Evolutionary conservation across 2,329 filamentous ascomycete species (phyloP), one percentile per base, ranked within the genome.

Genomic region (Colletotrichum tabaci): DNA sequence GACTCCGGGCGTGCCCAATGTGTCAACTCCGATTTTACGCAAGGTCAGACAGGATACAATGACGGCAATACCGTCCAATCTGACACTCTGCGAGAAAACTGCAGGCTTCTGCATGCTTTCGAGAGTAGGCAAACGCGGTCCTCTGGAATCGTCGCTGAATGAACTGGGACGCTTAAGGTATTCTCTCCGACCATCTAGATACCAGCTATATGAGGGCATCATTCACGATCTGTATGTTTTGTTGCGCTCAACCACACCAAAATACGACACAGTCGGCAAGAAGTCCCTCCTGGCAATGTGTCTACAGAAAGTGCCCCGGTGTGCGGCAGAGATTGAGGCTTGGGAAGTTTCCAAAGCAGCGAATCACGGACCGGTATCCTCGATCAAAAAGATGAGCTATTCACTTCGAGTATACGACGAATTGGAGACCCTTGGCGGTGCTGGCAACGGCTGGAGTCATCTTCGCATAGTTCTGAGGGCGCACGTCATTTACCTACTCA

Each of bases 281-380:
- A 83, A 79, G 35, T 86, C 86, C 5, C 79, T 89, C 12, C 71
- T 88, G 21, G 82, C 83, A 23, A 85, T 87, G 82, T 87, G 86
- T 67, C 79, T 89, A 7, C 80, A 83, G 63, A 83, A 82, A 71
- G 79, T 89, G 16, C 87, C 87, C 1, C 79, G 80, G 18, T 87
- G 85, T 73, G 84, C 88, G 42, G 76, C 79, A 1, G 80, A 82
- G 42, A 82, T 87, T n/a, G 84, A 88, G 67, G 77, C 77, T 1
- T 81, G 81, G 79, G 82, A 86, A 62, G 76, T 77, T 40, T 74
- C 77, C 15, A 80, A 85, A 23, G 79, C 82, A 4, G 80, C 83
- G 61, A 75, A 80, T 50, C 78, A 79, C 15, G 84, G 83, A 3
- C 81, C 80, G 0, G 75, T 79, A 18, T 80, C 80, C 13, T 77